Evolutionary conservation across 495 filamentous ascomycete species (phyloP).

Genomic region (Daldinia grandis): DNA sequence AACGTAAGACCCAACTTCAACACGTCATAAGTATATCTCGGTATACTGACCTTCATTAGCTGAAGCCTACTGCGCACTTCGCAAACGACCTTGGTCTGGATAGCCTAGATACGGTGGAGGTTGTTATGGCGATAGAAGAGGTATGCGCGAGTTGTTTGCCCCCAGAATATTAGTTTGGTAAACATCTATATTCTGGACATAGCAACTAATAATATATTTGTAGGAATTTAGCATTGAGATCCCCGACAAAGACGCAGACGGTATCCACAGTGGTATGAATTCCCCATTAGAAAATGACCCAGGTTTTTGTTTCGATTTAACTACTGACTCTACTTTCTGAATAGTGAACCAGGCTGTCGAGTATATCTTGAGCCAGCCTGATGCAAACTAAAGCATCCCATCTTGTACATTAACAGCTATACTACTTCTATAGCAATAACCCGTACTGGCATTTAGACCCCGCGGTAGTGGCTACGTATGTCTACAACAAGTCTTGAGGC

Average conservation of each 20-base stretch:
- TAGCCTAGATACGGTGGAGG: constrained; percentile 97
- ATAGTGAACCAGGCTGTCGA: constrained; percentile 93
- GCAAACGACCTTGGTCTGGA: constrained; percentile 95
- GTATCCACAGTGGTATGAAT: constrained; percentile 93
- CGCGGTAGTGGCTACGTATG: constrained; percentile 17
- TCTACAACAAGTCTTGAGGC: constrained; percentile 19
- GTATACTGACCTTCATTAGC: constrained; percentile 61
- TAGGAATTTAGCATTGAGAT: constrained; percentile 99
- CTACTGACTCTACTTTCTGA: constrained; percentile 35
- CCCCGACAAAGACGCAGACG: constrained; percentile 97
- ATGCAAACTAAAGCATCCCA: constrained; percentile 62
- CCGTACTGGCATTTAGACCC: constrained; percentile 32
- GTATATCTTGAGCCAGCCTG: constrained; percentile 94
- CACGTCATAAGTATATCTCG: background rate
- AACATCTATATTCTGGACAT: background rate
- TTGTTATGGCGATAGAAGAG: constrained; percentile 99
- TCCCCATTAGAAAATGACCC: background rate
- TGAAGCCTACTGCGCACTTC: constrained; percentile 85
- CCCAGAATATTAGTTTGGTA: background rate
- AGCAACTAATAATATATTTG: constrained; percentile 46
- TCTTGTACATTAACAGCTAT: constrained; percentile 45
- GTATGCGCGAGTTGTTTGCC: constrained; percentile 57
- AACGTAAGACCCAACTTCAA: constrained; percentile 65
- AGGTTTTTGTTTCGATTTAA: background rate
- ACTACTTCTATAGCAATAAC: constrained; percentile 43